phyloP scores from a whole-genome alignment of 2,329 filamentous ascomycete species.

The Karstenula rhodostoma region DNA sequence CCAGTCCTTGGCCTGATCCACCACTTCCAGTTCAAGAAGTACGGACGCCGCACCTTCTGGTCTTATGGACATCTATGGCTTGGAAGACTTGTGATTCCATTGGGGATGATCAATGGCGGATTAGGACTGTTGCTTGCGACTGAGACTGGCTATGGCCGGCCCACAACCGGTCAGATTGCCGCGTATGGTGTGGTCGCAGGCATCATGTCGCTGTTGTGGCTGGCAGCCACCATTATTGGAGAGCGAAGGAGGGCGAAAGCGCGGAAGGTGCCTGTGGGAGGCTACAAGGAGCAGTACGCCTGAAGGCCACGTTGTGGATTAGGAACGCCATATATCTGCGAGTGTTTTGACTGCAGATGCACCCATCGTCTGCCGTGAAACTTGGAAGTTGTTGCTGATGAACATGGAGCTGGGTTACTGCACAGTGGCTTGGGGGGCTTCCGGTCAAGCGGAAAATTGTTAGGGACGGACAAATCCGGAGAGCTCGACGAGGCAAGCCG shows the following conservation, averaged over 20 bases:
- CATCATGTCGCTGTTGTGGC: slow-evolving; percentile 46
- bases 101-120: slow-evolving; percentile 64
- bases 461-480: background rate
- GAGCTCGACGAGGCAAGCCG: background rate
- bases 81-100: slow-evolving; percentile 57
- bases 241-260: slow-evolving; percentile 31
- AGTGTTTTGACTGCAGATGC: background rate
- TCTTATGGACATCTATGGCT: slow-evolving; percentile 63
- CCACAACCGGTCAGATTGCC: slow-evolving; percentile 37
- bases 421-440: background rate
- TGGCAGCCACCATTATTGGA: slow-evolving; percentile 37
- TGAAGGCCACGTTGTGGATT: background rate
- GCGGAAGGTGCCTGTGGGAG: slow-evolving; percentile 21
- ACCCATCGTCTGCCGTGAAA: background rate
- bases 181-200: slow-evolving; percentile 45
- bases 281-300: slow-evolving; percentile 28
- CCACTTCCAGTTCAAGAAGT: slow-evolving; percentile 58
- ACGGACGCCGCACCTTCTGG: slow-evolving; percentile 51
- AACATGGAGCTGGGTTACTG: background rate
- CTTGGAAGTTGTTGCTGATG: background rate
- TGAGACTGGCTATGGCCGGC: slow-evolving; percentile 37
- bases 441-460: background rate
- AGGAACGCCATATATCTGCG: background rate
- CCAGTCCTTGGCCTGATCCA: slow-evolving; percentile 60
- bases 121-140: slow-evolving; percentile 52